Percentiles rank a stretch among this genome's conserved stretches.
Evolutionary conservation across 805 yeast genomes (phyloP).

Genomic region (Ogataea henricii): DNA sequence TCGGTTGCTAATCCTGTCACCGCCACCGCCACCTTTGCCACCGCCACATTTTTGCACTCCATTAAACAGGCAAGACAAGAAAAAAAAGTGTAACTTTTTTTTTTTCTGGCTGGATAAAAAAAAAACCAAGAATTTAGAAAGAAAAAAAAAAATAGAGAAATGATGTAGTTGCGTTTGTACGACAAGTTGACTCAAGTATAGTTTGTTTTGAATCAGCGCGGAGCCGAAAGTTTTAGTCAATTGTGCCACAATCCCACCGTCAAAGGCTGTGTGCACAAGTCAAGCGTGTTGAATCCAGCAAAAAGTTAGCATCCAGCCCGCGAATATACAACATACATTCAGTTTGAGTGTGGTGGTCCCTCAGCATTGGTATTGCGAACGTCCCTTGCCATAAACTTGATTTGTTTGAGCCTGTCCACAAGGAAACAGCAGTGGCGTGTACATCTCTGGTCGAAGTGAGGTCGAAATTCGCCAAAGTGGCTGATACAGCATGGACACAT

Average conservation of each 20-base stretch:
- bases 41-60: not conserved
- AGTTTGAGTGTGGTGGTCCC: not conserved
- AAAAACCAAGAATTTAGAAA: not conserved
- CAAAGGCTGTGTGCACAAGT: not conserved
- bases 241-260: not conserved
- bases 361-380: not conserved
- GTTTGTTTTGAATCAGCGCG: too few relatives aligned
- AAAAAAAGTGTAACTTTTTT: not conserved
- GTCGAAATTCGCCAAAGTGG: constrained; percentile 1
- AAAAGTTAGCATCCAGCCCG: not conserved
- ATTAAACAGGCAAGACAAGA: not conserved
- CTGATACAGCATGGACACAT: constrained; percentile 17
- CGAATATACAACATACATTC: not conserved
- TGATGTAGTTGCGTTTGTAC: not conserved
- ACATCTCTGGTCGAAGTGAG: too few relatives aligned
- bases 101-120: constrained; percentile 2
- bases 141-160: not conserved
- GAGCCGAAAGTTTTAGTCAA: not conserved
- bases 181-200: too few relatives aligned
- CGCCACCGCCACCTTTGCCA: not conserved
- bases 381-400: too few relatives aligned
- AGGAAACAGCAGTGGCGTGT: too few relatives aligned
- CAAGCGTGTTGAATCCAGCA: not conserved
- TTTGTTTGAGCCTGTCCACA: too few relatives aligned
- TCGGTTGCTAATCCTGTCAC: not conserved